Conservation (phyloP, 176 grass and related monocot genomes). For the Ensete ventricosum region DNA sequence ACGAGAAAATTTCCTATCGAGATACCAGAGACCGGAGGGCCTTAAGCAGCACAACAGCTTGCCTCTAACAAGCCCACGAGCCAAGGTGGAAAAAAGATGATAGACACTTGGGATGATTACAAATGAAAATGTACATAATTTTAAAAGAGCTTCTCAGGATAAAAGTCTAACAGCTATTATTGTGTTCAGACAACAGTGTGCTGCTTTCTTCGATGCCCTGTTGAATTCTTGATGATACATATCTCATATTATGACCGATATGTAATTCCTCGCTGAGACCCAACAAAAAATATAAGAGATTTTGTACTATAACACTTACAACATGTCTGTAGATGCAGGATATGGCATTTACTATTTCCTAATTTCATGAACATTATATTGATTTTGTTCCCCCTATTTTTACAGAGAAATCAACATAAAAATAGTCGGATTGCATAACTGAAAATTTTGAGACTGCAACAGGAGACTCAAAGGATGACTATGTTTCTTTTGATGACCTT, state of each 20-base stretch:
- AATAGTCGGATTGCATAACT: not conserved
- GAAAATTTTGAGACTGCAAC: not conserved
- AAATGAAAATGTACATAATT: not conserved
- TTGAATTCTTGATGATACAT: not conserved
- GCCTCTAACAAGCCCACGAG: not conserved
- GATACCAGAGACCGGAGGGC: slow-evolving; percentile 47
- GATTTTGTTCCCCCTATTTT: not conserved
- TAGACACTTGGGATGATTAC: not conserved
- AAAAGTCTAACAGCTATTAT: no score
- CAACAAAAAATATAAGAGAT: not conserved
- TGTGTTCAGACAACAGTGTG: not conserved
- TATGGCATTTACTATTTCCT: not conserved
- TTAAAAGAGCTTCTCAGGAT: not conserved
- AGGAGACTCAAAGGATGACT: not conserved
- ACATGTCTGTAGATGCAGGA: not conserved
- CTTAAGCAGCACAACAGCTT: slow-evolving; percentile 9
- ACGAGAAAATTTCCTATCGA: slow-evolving; percentile 55
- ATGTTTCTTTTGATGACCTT: not conserved
- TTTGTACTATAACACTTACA: not conserved
- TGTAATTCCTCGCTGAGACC: not conserved
- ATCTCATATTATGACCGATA: not conserved
- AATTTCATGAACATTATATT: not conserved
- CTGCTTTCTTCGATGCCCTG: not conserved
- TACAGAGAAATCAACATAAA: not conserved
- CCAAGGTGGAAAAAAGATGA: not conserved